Evolutionary conservation across 805 yeast species (phyloP), one percentile per base, ranked within the genome.

Genomic region (Candida ipomoeae): DNA sequence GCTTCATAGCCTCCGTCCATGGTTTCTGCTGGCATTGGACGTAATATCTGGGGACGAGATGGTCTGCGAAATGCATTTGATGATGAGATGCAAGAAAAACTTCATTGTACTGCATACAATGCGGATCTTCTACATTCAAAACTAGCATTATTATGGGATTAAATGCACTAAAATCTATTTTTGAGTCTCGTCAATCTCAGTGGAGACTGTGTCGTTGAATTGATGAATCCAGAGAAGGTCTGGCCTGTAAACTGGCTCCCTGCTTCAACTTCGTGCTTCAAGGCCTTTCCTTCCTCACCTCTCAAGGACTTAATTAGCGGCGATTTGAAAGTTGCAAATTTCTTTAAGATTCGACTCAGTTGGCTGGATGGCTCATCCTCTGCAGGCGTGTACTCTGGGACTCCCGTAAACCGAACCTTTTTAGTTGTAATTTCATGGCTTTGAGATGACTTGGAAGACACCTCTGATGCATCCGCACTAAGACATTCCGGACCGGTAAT

Each of bases 331-430:
- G 66, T 65, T 0, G 75, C 74, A 59, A 74, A 74, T 55, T 71
- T 68, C 57, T 66, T 68, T 31, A 74, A 54, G 13, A 74, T 67
- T 20, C 63, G 60, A 48, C 63, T 63, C 3, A 74, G 60, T 47
- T 70, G 71, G 40, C 62, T 64, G 8, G 81, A 68, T 1, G 84
- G 84, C 0, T 79, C 80, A 62, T 80, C 85, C 59, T 80, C 85
- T 6, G 73, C 79, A 33, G 74, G 80, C 2, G 73, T 59, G 49
- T 78, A 80, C 46, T 71, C 77, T 0, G 79, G 71, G 5, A 80
- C 83, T 0, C 83, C 84, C 4, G 66, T 65, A 53, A 80, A 80
- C 32, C 84, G 60, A 10, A 80, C 84, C 54, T 68, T 77, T 54
- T 78, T 79, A 2, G 63, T 46, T 2, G 48, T 40, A 17, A 48